Evolutionary conservation across 352 stramenopile genomes (phyloP).

Genomic region (Phytophthora idaei): DNA sequence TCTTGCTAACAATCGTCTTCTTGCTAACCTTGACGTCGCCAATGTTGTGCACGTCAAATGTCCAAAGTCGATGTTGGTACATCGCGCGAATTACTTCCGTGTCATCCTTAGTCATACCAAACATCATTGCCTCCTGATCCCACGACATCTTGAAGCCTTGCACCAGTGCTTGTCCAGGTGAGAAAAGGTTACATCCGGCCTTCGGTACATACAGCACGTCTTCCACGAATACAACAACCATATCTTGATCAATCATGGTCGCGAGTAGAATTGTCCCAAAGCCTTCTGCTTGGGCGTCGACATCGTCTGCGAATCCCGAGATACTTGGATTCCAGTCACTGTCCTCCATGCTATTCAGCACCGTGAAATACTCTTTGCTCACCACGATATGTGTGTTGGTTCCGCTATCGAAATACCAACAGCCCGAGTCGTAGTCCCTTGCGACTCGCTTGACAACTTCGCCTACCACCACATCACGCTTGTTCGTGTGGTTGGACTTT

Average conservation of each 20-base stretch:
- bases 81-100: constrained; percentile 1
- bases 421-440: too few relatives aligned
- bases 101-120: neutral
- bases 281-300: neutral
- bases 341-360: too few relatives aligned
- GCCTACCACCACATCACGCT: too few relatives aligned
- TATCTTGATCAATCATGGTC: constrained; percentile 6
- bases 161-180: neutral
- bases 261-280: neutral
- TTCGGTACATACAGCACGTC: constrained; percentile 1
- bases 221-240: constrained; percentile 3
- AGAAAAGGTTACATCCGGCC: constrained; percentile 1
- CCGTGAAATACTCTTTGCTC: too few relatives aligned
- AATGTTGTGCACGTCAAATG: neutral
- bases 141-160: constrained; percentile 1
- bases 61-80: neutral
- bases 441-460: too few relatives aligned
- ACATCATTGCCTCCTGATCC: neutral
- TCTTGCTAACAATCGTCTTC: neutral
- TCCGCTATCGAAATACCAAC: too few relatives aligned
- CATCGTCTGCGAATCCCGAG: too few relatives aligned
- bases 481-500: too few relatives aligned
- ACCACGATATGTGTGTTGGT: too few relatives aligned
- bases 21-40: neutral
- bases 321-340: too few relatives aligned